phyloP scores from a whole-genome alignment of 2,329 filamentous ascomycete genomes.

The Cercospora zeae-maydis region DNA sequence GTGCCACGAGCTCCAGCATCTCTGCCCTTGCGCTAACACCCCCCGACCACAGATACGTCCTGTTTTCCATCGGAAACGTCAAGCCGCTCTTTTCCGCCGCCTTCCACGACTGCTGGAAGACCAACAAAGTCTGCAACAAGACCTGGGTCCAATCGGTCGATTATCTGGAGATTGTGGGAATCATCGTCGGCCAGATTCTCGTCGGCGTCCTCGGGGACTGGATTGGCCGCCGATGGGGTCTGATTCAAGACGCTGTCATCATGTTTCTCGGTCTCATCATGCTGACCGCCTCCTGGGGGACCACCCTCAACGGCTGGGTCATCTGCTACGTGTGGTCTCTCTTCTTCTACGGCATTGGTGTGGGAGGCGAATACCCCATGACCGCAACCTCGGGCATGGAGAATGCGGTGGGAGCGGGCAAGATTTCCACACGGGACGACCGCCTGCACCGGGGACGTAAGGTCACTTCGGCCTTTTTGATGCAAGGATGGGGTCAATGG shows the following conservation, averaged over 20 bases:
- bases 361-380: slow-evolving; percentile 91
- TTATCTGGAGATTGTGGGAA: slow-evolving; percentile 90
- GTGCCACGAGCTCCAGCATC: not conserved
- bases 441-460: slow-evolving; percentile 93
- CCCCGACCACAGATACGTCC: slow-evolving; percentile 68
- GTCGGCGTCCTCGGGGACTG: slow-evolving; percentile 78
- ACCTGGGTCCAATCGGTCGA: slow-evolving; percentile 83
- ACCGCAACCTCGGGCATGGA: slow-evolving; percentile 88
- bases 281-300: slow-evolving; percentile 86
- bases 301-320: slow-evolving; percentile 86
- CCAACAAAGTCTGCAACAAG: slow-evolving; percentile 60
- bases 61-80: slow-evolving; percentile 95
- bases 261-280: slow-evolving; percentile 93
- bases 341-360: slow-evolving; percentile 77
- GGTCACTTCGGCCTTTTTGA: slow-evolving; percentile 91
- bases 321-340: slow-evolving; percentile 95
- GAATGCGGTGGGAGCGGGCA: slow-evolving; percentile 75
- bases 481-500: slow-evolving; percentile 98
- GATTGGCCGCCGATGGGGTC: slow-evolving; percentile 88
- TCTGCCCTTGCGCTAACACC: not conserved
- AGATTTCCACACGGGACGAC: slow-evolving; percentile 84
- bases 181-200: slow-evolving; percentile 86
- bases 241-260: slow-evolving; percentile 90
- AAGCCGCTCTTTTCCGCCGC: slow-evolving; percentile 72
- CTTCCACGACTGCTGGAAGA: slow-evolving; percentile 74